phyloP scores from a whole-genome alignment of 139 green algal genomes.

The Picochlorum costavermella region DNA sequence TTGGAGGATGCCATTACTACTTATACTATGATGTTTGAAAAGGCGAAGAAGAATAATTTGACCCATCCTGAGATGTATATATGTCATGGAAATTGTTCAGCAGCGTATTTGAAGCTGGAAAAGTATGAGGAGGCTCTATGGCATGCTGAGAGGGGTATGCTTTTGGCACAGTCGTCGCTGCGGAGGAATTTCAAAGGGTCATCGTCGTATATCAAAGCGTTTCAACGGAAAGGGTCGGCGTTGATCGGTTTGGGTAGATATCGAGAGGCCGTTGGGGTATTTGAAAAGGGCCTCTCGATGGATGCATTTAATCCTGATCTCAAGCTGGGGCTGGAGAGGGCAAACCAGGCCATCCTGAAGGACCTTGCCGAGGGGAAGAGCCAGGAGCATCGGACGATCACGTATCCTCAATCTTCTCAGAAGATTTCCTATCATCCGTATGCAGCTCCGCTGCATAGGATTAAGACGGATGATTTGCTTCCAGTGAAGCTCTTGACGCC shows the following conservation, averaged over 20 bases:
- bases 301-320: conserved; percentile 46
- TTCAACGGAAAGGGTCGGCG: conserved; percentile 45
- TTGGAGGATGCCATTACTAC: conserved; percentile 21
- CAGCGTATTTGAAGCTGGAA: conserved; percentile 43
- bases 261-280: conserved; percentile 20
- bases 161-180: conserved; percentile 27
- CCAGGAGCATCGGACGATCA: conserved; percentile 30
- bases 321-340: conserved; percentile 39
- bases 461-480: conserved; percentile 52
- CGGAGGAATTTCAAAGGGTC: conserved; percentile 15
- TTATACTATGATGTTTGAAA: conserved; percentile 43
- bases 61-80: conserved; percentile 52
- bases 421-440: conserved; percentile 46
- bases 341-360: conserved; percentile 35
- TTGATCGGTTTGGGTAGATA: conserved; percentile 38
- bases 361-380: conserved; percentile 43
- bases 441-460: conserved; percentile 47
- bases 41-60: conserved; percentile 29
- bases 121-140: conserved; percentile 26
- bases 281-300: conserved; percentile 38
- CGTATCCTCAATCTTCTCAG: conserved; percentile 25
- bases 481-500: conserved; percentile 54
- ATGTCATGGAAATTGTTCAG: conserved; percentile 45
- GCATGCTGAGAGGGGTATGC: conserved; percentile 23
- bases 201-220: conserved; percentile 42